Evolutionary conservation across 1,284 basidiomycete genomes (phyloP).

Genomic region (Trametes hirsuta): DNA sequence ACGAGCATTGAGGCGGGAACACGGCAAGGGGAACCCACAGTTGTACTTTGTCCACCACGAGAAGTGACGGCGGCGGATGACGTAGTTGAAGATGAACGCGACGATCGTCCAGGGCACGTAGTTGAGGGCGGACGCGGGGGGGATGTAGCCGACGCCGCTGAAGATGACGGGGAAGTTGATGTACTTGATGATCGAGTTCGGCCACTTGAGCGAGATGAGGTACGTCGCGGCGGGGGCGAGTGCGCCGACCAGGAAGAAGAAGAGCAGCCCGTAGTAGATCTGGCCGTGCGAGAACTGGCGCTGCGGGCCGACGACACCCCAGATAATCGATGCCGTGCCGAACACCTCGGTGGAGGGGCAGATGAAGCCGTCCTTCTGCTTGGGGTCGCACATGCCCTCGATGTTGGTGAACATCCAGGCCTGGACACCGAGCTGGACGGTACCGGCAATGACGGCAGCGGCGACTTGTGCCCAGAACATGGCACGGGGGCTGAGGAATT

Average conservation of each 20-base stretch:
- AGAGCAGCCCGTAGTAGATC: conserved; percentile 43
- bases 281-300: conserved; percentile 45
- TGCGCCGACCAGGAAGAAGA: conserved; percentile 53
- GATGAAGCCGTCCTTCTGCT: conserved; percentile 48
- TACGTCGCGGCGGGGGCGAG: conserved; percentile 43
- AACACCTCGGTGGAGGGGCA: conserved; percentile 53
- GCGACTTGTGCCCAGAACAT: conserved; percentile 68
- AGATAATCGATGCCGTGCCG: conserved; percentile 35
- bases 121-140: conserved; percentile 48
- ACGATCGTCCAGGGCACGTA: conserved; percentile 45
- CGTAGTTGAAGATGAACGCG: conserved; percentile 49
- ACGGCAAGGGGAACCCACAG: conserved; percentile 33
- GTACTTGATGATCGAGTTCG: conserved; percentile 63
- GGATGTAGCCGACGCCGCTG: conserved; percentile 39
- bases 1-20: conserved; percentile 28
- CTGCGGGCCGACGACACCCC: conserved; percentile 47
- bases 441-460: conserved; percentile 64
- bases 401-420: conserved; percentile 70
- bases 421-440: conserved; percentile 69
- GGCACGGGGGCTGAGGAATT: conserved; percentile 37
- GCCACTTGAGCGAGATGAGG: conserved; percentile 40
- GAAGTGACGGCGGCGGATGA: conserved; percentile 45
- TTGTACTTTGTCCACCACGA: conserved; percentile 54
- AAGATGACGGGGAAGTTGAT: conserved; percentile 68
- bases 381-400: conserved; percentile 48